Conservation (phyloP, 2,329 filamentous ascomycete species). For the Mariannaea sp. region DNA sequence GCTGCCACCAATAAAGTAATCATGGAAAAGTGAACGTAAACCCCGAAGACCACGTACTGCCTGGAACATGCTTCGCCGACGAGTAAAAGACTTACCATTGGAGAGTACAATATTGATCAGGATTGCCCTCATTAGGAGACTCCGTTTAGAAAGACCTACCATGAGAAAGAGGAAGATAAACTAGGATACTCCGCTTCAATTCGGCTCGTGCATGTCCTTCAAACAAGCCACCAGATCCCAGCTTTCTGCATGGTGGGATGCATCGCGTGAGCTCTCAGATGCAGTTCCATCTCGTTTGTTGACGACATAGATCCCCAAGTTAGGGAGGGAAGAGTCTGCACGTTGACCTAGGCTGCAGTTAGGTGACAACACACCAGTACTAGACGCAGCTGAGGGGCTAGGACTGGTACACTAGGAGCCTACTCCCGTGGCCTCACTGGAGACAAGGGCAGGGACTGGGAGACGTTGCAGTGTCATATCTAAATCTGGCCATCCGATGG, state of each 20-base stretch:
- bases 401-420: neutral
- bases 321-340: neutral
- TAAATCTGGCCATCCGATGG: neutral
- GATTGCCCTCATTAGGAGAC: neutral
- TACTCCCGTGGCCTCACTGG: neutral
- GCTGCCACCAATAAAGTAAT: no score
- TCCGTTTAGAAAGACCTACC: neutral
- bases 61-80: no score
- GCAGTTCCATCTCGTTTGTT: neutral
- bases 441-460: neutral
- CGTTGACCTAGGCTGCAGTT: neutral
- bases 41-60: neutral
- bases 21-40: no score
- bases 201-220: neutral
- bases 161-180: no score
- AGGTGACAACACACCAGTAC: neutral
- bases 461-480: neutral
- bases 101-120: neutral
- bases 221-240: neutral
- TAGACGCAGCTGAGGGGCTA: neutral
- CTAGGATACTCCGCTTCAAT: neutral
- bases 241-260: slow-evolving; percentile 3
- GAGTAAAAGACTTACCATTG: neutral
- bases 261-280: neutral
- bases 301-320: neutral